These are phyloP conservation scores for Diaporthe velutina DNA, from an alignment of 2,329 filamentous ascomycete genomes.

Conservation along the genomic window DNA sequence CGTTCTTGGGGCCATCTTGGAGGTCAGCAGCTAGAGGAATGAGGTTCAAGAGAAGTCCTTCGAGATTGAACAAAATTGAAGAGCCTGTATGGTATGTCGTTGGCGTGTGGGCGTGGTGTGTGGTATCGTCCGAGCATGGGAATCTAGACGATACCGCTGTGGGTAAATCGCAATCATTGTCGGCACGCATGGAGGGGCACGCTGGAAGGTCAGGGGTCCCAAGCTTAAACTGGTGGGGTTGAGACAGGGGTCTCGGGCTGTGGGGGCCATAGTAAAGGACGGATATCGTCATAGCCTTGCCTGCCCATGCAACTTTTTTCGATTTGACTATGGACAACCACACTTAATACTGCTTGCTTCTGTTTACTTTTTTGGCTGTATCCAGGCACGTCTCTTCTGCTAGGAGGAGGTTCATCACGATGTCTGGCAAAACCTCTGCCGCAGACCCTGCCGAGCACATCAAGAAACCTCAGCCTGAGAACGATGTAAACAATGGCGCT, in stretches of 20 bases:
- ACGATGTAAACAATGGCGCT: slow-evolving; percentile 37
- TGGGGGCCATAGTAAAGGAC: neutral
- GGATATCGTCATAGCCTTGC: slow-evolving; percentile 20
- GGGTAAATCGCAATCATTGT: no score
- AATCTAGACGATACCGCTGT: neutral
- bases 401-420: slow-evolving; percentile 3
- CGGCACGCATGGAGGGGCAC: slow-evolving; percentile 18
- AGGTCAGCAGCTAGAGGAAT: neutral
- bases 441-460: slow-evolving; percentile 55
- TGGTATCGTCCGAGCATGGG: neutral
- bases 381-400: neutral
- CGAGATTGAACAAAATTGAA: neutral
- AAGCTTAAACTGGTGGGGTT: slow-evolving; percentile 20
- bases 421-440: slow-evolving; percentile 47
- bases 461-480: slow-evolving; percentile 32
- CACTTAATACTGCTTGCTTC: neutral
- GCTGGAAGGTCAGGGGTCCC: slow-evolving; percentile 4
- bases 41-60: neutral
- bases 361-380: neutral
- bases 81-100: neutral
- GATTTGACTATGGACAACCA: neutral
- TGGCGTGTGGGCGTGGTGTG: neutral
- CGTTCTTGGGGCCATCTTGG: slow-evolving; percentile 57
- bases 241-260: slow-evolving; percentile 1
- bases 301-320: neutral